These are phyloP conservation scores for Neopestalotiopsis sp. DNA, from an alignment of 2,329 filamentous ascomycete genomes.

Conservation along the genomic window DNA sequence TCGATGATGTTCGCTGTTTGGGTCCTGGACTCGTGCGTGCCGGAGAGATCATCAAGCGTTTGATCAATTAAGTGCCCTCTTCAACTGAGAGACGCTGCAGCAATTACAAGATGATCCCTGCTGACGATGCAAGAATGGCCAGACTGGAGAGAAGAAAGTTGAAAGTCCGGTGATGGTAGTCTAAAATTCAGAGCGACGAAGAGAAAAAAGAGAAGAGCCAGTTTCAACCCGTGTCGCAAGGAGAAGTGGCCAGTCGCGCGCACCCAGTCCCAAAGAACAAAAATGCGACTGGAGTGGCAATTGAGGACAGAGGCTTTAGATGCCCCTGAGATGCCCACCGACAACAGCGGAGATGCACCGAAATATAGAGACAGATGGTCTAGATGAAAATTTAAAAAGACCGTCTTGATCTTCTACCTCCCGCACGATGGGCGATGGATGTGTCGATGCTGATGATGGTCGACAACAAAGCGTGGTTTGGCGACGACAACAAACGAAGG, in stretches of 20 bases:
- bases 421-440: slow-evolving; percentile 4
- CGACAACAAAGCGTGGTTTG: slow-evolving; percentile 1
- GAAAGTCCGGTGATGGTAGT: slow-evolving; percentile 1
- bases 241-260: slow-evolving; percentile 7
- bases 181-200: slow-evolving; percentile 13
- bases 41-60: slow-evolving; percentile 14
- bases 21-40: slow-evolving; percentile 17
- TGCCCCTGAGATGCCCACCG: background rate
- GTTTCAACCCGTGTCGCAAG: slow-evolving; percentile 9
- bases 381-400: slow-evolving; percentile 1
- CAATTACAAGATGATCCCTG: slow-evolving; percentile 22
- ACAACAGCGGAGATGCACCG: background rate
- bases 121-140: slow-evolving; percentile 2
- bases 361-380: background rate
- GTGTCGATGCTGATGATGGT: slow-evolving; percentile 5
- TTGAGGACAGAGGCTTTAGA: background rate
- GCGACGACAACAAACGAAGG: slow-evolving; percentile 4
- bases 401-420: slow-evolving; percentile 2
- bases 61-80: slow-evolving; percentile 18
- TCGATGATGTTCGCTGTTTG: background rate
- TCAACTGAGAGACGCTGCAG: slow-evolving; percentile 20
- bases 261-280: slow-evolving; percentile 3
- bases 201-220: background rate
- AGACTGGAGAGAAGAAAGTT: background rate
- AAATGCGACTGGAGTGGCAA: background rate